Conservation (phyloP, 805 yeast genomes). For the Ogataea pilisensis region DNA sequence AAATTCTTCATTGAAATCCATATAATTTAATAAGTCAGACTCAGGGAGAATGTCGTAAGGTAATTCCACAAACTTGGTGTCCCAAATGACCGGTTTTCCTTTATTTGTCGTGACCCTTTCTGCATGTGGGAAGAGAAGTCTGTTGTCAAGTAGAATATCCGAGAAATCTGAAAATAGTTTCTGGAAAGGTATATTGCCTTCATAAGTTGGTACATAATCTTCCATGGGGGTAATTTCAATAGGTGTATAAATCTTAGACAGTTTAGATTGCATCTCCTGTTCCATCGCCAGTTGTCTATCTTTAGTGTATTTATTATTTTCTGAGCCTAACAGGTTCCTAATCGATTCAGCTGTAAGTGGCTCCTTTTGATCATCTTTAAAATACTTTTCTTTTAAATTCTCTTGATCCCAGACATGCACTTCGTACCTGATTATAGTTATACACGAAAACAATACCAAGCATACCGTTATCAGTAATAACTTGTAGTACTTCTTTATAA, state of each 20-base stretch:
- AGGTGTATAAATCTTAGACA: neutral
- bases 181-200: constrained; percentile 4
- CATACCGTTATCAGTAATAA: neutral
- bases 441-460: neutral
- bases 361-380: constrained; percentile 9
- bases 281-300: constrained; percentile 8
- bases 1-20: constrained; percentile 36
- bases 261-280: neutral
- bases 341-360: constrained; percentile 10
- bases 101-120: constrained; percentile 11
- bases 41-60: constrained; percentile 16
- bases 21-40: constrained; percentile 7
- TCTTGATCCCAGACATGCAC: neutral
- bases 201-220: neutral
- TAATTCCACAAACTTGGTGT: constrained; percentile 15
- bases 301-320: constrained; percentile 8
- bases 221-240: neutral
- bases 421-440: constrained; percentile 1
- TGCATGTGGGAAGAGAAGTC: constrained; percentile 17
- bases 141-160: constrained; percentile 11
- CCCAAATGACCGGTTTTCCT: constrained; percentile 24
- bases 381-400: constrained; percentile 12
- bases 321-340: constrained; percentile 12
- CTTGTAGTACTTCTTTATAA: constrained; percentile 12
- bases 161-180: constrained; percentile 8